Evolutionary conservation across 257 asterid genomes (phyloP).

Genomic region (Asclepias syriaca): DNA sequence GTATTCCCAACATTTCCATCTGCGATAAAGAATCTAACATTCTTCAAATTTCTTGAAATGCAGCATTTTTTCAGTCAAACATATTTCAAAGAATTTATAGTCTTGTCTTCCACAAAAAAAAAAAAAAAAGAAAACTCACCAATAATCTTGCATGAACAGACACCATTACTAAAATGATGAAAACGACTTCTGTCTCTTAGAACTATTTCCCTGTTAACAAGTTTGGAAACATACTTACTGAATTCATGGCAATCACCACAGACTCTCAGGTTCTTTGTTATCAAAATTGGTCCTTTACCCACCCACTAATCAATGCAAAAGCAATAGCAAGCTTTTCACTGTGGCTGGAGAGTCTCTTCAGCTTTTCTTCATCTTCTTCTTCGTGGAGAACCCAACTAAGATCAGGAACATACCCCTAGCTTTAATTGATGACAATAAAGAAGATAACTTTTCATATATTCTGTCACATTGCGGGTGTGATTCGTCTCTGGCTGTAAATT

Average conservation of each 20-base stretch:
- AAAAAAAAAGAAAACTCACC: slow-evolving; percentile 12
- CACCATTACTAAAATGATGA: slow-evolving; percentile 28
- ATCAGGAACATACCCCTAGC: slow-evolving; percentile 26
- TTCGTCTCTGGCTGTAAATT: slow-evolving; percentile 28
- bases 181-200: slow-evolving; percentile 33
- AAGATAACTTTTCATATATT: slow-evolving; percentile 16
- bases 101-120: no score
- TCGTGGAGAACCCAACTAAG: slow-evolving; percentile 31
- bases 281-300: slow-evolving; percentile 20
- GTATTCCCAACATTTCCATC: no score
- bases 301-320: slow-evolving; percentile 24
- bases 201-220: slow-evolving; percentile 24
- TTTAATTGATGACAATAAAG: slow-evolving; percentile 13
- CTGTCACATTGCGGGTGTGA: slow-evolving; percentile 20
- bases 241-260: slow-evolving; percentile 38
- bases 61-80: no score
- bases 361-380: slow-evolving; percentile 22
- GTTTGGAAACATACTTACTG: slow-evolving; percentile 18
- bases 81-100: no score
- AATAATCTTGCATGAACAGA: slow-evolving; percentile 37
- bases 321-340: slow-evolving; percentile 36
- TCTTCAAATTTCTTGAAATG: no score
- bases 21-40: no score
- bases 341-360: slow-evolving; percentile 26
- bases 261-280: slow-evolving; percentile 30